Conservation (phyloP, 208 protist species). For the Naegleria fowleri region DNA sequence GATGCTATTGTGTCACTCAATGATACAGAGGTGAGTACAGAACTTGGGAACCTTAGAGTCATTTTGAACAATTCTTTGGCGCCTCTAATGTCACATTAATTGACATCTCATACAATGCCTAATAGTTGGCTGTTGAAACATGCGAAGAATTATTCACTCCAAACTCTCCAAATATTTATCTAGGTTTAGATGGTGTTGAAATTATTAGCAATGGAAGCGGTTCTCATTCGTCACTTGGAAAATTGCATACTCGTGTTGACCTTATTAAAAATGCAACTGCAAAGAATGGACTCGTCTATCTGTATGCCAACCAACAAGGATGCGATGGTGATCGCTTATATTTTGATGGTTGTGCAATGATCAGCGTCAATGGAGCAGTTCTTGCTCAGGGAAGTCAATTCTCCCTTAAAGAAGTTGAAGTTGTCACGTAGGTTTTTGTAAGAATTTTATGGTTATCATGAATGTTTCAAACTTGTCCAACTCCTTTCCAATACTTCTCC, state of each 20-base stretch:
- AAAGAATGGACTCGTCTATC: constrained; percentile 62
- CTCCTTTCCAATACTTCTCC: not conserved
- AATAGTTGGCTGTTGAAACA: constrained; percentile 45
- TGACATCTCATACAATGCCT: no score
- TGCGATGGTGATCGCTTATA: constrained; percentile 73
- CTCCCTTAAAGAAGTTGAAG: constrained; percentile 58
- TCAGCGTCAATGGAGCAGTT: constrained; percentile 54
- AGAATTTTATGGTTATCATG: not conserved
- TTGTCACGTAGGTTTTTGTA: constrained; percentile 42
- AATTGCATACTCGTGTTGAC: constrained; percentile 60
- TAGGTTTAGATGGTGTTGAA: constrained; percentile 57
- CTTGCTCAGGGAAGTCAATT: constrained; percentile 59
- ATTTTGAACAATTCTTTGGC: no score
- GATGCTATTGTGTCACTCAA: constrained; percentile 7
- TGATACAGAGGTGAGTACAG: not conserved
- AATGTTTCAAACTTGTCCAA: not conserved
- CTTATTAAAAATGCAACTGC: constrained; percentile 53
- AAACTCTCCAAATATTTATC: constrained; percentile 55
- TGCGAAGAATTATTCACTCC: constrained; percentile 77
- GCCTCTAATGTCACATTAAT: no score
- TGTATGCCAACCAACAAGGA: constrained; percentile 69
- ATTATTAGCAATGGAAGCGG: constrained; percentile 53
- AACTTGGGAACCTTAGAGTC: no score
- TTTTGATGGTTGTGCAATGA: constrained; percentile 64
- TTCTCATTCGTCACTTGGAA: constrained; percentile 67